Conservation (phyloP, 2,329 filamentous ascomycete species). For the Epichloe glyceriae region DNA sequence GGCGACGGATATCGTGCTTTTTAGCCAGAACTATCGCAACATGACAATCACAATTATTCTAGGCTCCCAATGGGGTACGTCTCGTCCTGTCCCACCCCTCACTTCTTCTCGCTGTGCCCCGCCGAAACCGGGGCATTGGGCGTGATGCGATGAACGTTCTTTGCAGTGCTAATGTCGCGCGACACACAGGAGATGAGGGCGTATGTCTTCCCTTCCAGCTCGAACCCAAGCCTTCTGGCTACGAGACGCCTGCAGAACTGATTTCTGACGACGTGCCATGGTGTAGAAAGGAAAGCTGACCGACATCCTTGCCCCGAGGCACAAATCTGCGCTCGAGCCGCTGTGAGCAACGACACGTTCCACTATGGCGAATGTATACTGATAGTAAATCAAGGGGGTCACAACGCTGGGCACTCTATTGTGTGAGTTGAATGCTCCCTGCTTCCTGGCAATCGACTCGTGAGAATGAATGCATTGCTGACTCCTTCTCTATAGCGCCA, state of each 20-base stretch:
- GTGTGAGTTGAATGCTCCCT: conserved; percentile 7
- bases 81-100: conserved; percentile 6
- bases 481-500: conserved; percentile 8
- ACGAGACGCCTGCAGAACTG: conserved; percentile 3
- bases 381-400: conserved; percentile 14
- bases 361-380: neutral
- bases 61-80: conserved; percentile 27
- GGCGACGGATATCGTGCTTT: too few species aligned
- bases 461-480: neutral
- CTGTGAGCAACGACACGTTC: conserved; percentile 14
- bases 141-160: neutral
- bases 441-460: conserved; percentile 4
- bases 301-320: conserved; percentile 20
- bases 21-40: neutral
- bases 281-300: conserved; percentile 24
- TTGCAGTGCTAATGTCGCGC: conserved; percentile 9
- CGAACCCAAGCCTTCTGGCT: neutral
- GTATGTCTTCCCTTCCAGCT: conserved; percentile 9
- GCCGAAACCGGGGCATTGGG: conserved; percentile 10
- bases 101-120: conserved; percentile 7
- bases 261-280: conserved; percentile 9
- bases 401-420: conserved; percentile 16
- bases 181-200: conserved; percentile 22
- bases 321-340: conserved; percentile 21
- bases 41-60: conserved; percentile 22